A percentile compares a stretch with the other conserved stretches of the same genome.
Evolutionary conservation across 768 basidiomycete species (phyloP).

Genomic region (Tylopilus sp.): DNA sequence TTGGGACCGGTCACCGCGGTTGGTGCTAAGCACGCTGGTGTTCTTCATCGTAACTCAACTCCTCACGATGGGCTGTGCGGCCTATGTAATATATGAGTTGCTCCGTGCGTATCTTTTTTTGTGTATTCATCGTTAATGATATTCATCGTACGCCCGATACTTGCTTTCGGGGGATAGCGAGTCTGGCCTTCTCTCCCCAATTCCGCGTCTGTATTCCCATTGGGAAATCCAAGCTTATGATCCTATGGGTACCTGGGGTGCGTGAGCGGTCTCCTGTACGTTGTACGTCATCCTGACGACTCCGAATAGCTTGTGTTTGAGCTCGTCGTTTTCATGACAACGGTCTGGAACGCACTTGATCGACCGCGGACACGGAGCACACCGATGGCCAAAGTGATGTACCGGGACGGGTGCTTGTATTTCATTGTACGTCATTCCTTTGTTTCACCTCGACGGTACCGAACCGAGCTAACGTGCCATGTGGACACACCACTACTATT

Average conservation of each 20-base stretch:
- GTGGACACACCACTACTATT: background rate
- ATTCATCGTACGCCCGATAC: background rate
- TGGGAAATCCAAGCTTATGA: slow-evolving; percentile 16
- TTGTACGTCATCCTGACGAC: background rate
- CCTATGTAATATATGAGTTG: slow-evolving; percentile 26
- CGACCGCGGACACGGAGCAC: slow-evolving; percentile 16
- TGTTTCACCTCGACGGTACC: background rate
- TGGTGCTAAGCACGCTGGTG: slow-evolving; percentile 29
- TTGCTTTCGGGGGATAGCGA: slow-evolving; percentile 8
- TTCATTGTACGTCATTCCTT: slow-evolving; percentile 25
- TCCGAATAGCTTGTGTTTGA: slow-evolving; percentile 28
- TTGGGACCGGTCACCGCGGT: slow-evolving; percentile 27
- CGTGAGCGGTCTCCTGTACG: background rate
- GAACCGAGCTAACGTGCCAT: background rate
- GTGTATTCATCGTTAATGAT: background rate
- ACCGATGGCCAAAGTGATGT: slow-evolving; percentile 24
- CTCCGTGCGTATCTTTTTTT: slow-evolving; percentile 21
- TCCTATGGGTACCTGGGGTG: slow-evolving; percentile 32
- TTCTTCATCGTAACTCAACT: slow-evolving; percentile 32
- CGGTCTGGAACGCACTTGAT: slow-evolving; percentile 29
- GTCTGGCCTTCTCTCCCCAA: slow-evolving; percentile 3
- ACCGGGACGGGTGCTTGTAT: slow-evolving; percentile 27
- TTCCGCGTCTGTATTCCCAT: slow-evolving; percentile 22
- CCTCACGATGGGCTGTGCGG: slow-evolving; percentile 17
- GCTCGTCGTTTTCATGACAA: slow-evolving; percentile 27